Evolutionary conservation across 495 filamentous ascomycete species (phyloP), one percentile per base, ranked within the genome.

Genomic region (Aspergillus sclerotiicarbonarius): DNA sequence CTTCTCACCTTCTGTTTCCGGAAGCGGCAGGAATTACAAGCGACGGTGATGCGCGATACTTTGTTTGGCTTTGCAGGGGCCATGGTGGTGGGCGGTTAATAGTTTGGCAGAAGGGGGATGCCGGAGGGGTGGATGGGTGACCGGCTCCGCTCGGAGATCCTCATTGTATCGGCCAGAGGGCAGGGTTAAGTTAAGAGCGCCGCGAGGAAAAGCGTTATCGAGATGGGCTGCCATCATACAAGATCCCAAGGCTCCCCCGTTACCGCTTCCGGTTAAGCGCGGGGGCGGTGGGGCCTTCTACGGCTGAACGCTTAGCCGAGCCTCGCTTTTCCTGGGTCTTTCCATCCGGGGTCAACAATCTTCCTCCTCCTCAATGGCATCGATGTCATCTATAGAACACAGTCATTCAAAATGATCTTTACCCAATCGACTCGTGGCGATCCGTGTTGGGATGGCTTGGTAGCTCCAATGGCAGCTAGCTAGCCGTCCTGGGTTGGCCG

Each of bases 1-100:
- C 25, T 25, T 25, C 63, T 37, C 54, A 73, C 73, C 67, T 74
- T 75, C 51, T 75, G 74, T 52, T 77, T 77, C 21, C 68, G 65
- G 3, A 68, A 66, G 0, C 74, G 71, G 54, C 74, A 77, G 0
- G 68, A 61, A 52, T 73, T 72, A 33, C 74, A 77, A 5, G 74
- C 72, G 0, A 62, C 64, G 8, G 74, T 74, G 31, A 75, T 74
- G 7, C 74, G 62, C 2, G 69, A 68, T 0, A 56, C 53, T 52
- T 61, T 65, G 31, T 50, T 62, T 32, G 59, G 62, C 51, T 66
- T 64, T 16, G 50, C 35, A 8, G 62, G 60, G 3, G 55, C 33
- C 47, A 65, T 58, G 29, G 20, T 37, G 35, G 33, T 20, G 46
- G 32, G 48, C 43, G 25, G 8, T 30, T 32, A 51, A 33, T 16